Evolutionary conservation across 2,329 filamentous ascomycete species (phyloP).

Genomic region (Cadophora gregata): DNA sequence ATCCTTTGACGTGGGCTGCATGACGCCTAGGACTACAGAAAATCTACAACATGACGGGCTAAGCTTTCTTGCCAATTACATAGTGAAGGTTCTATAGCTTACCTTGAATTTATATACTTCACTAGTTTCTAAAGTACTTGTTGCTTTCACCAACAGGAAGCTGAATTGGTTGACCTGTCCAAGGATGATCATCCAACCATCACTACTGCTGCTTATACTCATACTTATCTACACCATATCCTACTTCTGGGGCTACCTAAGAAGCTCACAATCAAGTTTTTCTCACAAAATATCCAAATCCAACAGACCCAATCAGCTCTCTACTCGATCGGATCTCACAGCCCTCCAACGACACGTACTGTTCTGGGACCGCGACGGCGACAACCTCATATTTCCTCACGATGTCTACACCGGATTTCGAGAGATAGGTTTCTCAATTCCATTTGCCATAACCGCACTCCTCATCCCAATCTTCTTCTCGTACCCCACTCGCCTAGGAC

Average conservation of each 20-base stretch:
- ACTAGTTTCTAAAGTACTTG: not conserved
- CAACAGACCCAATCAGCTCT: not conserved
- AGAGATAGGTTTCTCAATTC: constrained; percentile 50
- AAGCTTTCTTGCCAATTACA: not conserved
- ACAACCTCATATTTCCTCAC: constrained; percentile 56
- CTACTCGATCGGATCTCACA: not conserved
- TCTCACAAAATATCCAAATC: not conserved
- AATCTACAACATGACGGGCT: not conserved
- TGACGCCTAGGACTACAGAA: not conserved
- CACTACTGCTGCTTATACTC: not conserved
- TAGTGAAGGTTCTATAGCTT: no score
- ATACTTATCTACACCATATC: not conserved
- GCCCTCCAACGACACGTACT: constrained; percentile 56
- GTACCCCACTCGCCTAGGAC: constrained; percentile 51
- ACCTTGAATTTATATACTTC: no score
- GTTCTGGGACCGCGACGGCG: constrained; percentile 57
- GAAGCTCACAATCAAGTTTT: not conserved
- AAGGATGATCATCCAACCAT: not conserved
- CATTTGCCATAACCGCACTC: constrained; percentile 50
- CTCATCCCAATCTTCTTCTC: constrained; percentile 57
- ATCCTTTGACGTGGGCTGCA: not conserved
- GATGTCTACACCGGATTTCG: constrained; percentile 57
- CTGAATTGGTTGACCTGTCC: not conserved
- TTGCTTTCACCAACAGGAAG: not conserved
- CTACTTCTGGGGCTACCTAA: not conserved